Evolutionary conservation across 495 filamentous ascomycete species (phyloP).

Genomic region (Cercophora sp.): DNA sequence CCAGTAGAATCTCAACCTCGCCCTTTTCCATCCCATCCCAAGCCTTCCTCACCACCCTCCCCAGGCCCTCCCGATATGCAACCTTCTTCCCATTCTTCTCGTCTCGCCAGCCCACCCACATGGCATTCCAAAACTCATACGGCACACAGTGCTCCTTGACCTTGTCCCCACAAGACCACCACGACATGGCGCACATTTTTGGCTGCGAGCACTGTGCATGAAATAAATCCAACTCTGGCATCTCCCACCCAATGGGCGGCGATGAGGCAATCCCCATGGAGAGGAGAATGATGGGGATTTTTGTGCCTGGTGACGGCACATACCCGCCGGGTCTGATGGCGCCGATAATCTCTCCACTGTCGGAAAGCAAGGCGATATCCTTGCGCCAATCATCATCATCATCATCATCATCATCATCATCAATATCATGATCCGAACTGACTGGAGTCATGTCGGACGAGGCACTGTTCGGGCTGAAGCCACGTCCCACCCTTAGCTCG

Average conservation of each 20-base stretch:
- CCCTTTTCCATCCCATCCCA: background rate
- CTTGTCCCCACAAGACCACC: background rate
- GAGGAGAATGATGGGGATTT: background rate
- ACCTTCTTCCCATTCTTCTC: background rate
- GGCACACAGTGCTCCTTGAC: background rate
- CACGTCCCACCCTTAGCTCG: background rate
- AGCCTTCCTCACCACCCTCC: background rate
- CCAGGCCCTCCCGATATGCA: background rate
- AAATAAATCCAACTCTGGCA: background rate
- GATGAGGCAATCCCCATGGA: background rate
- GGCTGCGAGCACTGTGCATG: background rate
- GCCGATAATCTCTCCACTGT: background rate
- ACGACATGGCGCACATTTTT: background rate
- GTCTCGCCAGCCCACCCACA: conserved; percentile 2
- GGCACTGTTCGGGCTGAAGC: background rate
- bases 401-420: too few relatives aligned
- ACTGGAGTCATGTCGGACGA: background rate
- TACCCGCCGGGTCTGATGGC: background rate
- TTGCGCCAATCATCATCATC: background rate
- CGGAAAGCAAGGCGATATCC: background rate
- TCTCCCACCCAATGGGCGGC: background rate
- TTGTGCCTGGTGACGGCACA: background rate
- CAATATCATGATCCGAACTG: too few relatives aligned
- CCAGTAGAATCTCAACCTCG: background rate
- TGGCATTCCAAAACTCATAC: conserved; percentile 2